These are phyloP conservation scores for Termitomyces sp. DNA, from an alignment of 768 basidiomycete genomes.

Conservation along the genomic window DNA sequence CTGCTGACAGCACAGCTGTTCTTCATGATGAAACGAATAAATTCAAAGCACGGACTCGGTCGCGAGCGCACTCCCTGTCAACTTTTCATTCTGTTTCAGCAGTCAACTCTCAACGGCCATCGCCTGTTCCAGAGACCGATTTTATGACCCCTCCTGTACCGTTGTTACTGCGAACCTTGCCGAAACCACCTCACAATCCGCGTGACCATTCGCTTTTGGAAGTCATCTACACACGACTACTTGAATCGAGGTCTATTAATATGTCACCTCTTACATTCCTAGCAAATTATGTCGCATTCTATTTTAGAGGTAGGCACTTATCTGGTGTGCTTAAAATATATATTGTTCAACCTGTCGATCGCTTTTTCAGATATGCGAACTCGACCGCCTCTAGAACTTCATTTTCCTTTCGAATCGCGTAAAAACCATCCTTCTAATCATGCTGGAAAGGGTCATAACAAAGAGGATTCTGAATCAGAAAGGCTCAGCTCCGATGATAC, in stretches of 20 bases:
- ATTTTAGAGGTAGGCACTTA: slow-evolving; percentile 50
- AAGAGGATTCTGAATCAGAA: slow-evolving; percentile 11
- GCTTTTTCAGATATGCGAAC: slow-evolving; percentile 50
- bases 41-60: slow-evolving; percentile 2
- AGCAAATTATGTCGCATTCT: slow-evolving; percentile 46
- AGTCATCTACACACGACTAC: slow-evolving; percentile 62
- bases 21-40: background rate
- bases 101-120: background rate
- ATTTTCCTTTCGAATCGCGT: slow-evolving; percentile 41
- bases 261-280: slow-evolving; percentile 56
- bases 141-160: slow-evolving; percentile 2
- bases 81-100: slow-evolving; percentile 6
- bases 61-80: slow-evolving; percentile 14
- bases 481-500: slow-evolving; percentile 25
- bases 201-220: slow-evolving; percentile 63
- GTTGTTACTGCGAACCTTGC: slow-evolving; percentile 28
- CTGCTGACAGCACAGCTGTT: slow-evolving; percentile 11
- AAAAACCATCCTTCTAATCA: slow-evolving; percentile 5
- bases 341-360: background rate
- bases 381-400: slow-evolving; percentile 55
- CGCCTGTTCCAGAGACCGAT: background rate
- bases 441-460: background rate
- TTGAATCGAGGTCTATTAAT: slow-evolving; percentile 65
- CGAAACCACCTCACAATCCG: slow-evolving; percentile 46
- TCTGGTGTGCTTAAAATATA: background rate